A percentile compares a stretch with the other conserved stretches of the same genome.
phyloP scores from a whole-genome alignment of 2,329 filamentous ascomycete genomes.

The Triangularia setosa region DNA sequence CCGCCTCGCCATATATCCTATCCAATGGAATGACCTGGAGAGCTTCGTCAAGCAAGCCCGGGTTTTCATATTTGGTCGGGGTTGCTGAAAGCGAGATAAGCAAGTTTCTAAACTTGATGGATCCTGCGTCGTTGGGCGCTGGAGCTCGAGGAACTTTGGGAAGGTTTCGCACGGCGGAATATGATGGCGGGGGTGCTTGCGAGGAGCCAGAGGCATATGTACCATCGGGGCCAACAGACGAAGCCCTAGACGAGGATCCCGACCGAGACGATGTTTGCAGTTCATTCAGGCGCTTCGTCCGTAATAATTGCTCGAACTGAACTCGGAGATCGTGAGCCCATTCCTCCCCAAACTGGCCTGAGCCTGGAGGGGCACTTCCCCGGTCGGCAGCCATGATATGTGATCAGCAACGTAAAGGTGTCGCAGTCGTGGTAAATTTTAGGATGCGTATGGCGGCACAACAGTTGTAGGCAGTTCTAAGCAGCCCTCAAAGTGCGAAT shows the following conservation, averaged over 20 bases:
- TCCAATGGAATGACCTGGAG: conserved; percentile 82
- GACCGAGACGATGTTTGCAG: conserved; percentile 62
- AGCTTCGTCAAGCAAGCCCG: conserved; percentile 88
- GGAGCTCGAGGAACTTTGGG: conserved; percentile 69
- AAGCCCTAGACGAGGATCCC: conserved; percentile 53
- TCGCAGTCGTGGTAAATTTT: not conserved
- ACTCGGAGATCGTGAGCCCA: conserved; percentile 76
- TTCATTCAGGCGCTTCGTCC: conserved; percentile 82
- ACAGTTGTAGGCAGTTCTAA: not conserved
- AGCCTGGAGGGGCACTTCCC: conserved; percentile 24
- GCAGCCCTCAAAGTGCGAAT: not conserved
- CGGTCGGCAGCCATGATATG: conserved; percentile 31
- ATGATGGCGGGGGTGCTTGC: conserved; percentile 43
- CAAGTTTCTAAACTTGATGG: conserved; percentile 74
- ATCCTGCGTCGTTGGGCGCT: conserved; percentile 57
- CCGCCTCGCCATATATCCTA: conserved; percentile 86
- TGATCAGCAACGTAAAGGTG: not conserved
- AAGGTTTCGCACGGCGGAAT: conserved; percentile 47
- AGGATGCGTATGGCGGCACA: not conserved
- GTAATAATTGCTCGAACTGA: conserved; percentile 82
- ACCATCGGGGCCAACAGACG: conserved; percentile 45
- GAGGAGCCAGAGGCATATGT: conserved; percentile 37
- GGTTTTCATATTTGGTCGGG: conserved; percentile 93
- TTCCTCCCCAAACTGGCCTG: conserved; percentile 58
- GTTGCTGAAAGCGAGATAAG: conserved; percentile 82